phyloP scores from a whole-genome alignment of 2,329 filamentous ascomycete species.

The Fusarium humuli region DNA sequence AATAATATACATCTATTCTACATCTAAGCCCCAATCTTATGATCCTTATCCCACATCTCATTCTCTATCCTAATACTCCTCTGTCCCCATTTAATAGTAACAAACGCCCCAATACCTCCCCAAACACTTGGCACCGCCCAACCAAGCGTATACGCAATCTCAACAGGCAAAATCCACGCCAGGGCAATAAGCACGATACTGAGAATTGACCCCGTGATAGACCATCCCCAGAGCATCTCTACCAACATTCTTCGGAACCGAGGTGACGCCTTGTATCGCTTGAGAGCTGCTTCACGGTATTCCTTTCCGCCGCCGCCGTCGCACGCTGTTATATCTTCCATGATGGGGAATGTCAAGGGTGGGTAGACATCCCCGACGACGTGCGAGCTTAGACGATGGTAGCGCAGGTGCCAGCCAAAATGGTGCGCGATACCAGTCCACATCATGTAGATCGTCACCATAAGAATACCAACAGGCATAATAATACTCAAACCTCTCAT shows the following conservation, averaged over 20 bases:
- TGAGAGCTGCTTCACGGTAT: conserved; percentile 27
- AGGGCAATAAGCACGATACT: conserved; percentile 8
- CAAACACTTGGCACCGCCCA: conserved; percentile 29
- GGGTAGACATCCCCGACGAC: conserved; percentile 19
- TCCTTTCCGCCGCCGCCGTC: conserved; percentile 24
- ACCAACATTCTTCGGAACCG: conserved; percentile 26
- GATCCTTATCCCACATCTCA: conserved; percentile 21
- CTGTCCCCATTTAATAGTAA: conserved; percentile 34
- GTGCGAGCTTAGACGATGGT: conserved; percentile 26
- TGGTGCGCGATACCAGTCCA: conserved; percentile 27
- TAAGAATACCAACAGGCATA: conserved; percentile 33
- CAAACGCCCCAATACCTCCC: conserved; percentile 23
- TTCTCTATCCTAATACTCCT: conserved; percentile 31
- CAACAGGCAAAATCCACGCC: conserved; percentile 19
- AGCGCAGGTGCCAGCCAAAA: conserved; percentile 15
- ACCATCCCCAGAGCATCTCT: conserved; percentile 30
- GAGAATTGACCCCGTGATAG: conserved; percentile 8
- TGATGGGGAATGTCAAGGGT: conserved; percentile 23
- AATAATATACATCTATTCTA: not conserved
- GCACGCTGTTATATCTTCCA: conserved; percentile 33
- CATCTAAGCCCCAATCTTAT: not conserved
- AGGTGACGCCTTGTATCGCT: conserved; percentile 25
- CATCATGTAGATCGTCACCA: conserved; percentile 33
- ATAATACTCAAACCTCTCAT: conserved; percentile 35
- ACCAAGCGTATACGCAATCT: conserved; percentile 20